phyloP scores from a whole-genome alignment of 2,329 filamentous ascomycete species.

The Diaporthe aspalathi region DNA sequence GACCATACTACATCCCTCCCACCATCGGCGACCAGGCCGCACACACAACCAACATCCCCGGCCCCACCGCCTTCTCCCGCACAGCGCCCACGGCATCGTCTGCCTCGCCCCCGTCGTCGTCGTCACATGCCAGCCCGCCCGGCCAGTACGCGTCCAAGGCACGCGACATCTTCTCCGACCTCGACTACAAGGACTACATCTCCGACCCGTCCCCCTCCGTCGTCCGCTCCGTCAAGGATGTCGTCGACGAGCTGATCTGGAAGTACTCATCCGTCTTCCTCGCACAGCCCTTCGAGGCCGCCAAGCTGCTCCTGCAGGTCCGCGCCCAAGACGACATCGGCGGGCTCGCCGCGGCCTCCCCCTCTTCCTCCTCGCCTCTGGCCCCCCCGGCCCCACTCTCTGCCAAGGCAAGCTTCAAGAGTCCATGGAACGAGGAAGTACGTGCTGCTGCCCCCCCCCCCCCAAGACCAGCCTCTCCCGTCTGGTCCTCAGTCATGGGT shows the following conservation, averaged over 20 bases:
- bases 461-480: too few species aligned
- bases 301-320: constrained; percentile 91
- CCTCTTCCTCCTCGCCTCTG: constrained; percentile 29
- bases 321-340: constrained; percentile 66
- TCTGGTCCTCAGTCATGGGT: too few species aligned
- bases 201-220: constrained; percentile 80
- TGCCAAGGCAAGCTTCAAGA: constrained; percentile 41
- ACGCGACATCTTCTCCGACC: constrained; percentile 86
- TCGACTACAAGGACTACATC: constrained; percentile 92
- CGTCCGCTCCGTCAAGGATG: constrained; percentile 78
- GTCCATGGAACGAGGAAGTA: constrained; percentile 45
- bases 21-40: constrained; percentile 62
- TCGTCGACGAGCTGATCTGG: constrained; percentile 88
- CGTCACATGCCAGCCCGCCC: constrained; percentile 55
- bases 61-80: constrained; percentile 56
- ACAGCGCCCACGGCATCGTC: background rate
- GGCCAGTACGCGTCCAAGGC: constrained; percentile 70
- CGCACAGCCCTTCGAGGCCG: constrained; percentile 96
- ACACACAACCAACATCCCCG: constrained; percentile 50
- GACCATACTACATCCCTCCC: constrained; percentile 76
- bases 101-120: constrained; percentile 36
- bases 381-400: constrained; percentile 18
- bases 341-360: constrained; percentile 44
- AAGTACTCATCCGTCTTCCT: constrained; percentile 91
- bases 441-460: constrained; percentile 13